phyloP scores from a whole-genome alignment of 108 stramenopile species.

The Cyclotella distinguenda region DNA sequence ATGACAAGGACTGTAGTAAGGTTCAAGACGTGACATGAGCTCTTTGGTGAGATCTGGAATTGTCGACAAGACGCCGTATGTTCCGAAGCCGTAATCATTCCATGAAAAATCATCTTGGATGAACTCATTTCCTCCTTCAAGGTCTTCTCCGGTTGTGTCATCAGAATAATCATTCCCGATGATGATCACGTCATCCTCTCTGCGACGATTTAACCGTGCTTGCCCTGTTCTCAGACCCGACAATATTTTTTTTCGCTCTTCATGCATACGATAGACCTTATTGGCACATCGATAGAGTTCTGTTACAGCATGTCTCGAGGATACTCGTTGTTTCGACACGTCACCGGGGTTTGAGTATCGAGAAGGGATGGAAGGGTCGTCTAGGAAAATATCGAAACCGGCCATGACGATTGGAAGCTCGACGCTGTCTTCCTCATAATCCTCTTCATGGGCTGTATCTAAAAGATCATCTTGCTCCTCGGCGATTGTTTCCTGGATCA shows the following conservation, averaged over 20 bases:
- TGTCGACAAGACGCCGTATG: slow-evolving; percentile 43
- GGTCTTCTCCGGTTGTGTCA: neutral
- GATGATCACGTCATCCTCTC: slow-evolving; percentile 1
- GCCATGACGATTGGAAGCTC: slow-evolving; percentile 57
- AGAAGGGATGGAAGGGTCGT: slow-evolving; percentile 24
- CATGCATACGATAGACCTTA: slow-evolving; percentile 50
- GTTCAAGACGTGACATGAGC: slow-evolving; percentile 36
- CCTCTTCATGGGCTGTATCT: no score
- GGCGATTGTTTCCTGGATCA: slow-evolving; percentile 18
- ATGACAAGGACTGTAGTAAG: slow-evolving; percentile 52
- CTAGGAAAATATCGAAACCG: slow-evolving; percentile 49
- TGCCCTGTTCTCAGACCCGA: slow-evolving; percentile 47
- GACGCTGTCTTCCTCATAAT: slow-evolving; percentile 17
- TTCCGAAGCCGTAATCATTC: slow-evolving; percentile 51
- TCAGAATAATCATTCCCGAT: slow-evolving; percentile 50
- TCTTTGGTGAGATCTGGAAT: slow-evolving; percentile 51
- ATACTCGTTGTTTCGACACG: slow-evolving; percentile 6
- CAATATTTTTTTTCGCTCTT: slow-evolving; percentile 57
- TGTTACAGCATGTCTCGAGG: slow-evolving; percentile 54
- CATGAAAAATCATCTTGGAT: neutral
- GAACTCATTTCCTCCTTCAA: no score
- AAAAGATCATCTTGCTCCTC: no score
- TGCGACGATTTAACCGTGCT: slow-evolving; percentile 30
- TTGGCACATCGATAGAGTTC: slow-evolving; percentile 49
- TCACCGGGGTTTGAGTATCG: slow-evolving; percentile 1